Conservation (phyloP, 228 moss, liverwort and hornwort species). For the Sphagnum fallax region DNA sequence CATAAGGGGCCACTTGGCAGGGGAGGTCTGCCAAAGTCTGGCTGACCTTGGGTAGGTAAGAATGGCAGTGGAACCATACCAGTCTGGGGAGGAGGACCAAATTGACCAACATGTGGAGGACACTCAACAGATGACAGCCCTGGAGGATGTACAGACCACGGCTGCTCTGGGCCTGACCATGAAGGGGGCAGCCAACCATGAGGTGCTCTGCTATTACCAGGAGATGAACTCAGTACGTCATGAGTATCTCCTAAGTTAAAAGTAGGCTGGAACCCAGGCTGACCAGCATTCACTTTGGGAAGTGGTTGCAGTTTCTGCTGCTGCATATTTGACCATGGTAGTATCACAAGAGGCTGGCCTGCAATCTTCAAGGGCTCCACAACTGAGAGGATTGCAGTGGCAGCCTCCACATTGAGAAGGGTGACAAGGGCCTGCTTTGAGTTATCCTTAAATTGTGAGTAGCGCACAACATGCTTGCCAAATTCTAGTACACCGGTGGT, state of each 20-base stretch:
- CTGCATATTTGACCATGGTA: slow-evolving; percentile 5
- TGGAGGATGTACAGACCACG: background rate
- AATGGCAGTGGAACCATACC: background rate
- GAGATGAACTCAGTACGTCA: background rate
- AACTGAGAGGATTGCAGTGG: slow-evolving; percentile 3
- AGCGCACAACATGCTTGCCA: slow-evolving; percentile 6
- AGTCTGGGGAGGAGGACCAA: background rate
- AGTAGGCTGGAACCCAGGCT: background rate
- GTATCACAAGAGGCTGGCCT: background rate
- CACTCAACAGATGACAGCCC: background rate
- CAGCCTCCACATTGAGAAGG: slow-evolving; percentile 1
- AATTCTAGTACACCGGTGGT: slow-evolving; percentile 4
- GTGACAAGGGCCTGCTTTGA: slow-evolving; percentile 5
- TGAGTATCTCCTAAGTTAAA: background rate
- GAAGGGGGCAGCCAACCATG: background rate
- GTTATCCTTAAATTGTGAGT: slow-evolving; percentile 3
- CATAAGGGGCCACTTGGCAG: slow-evolving; percentile 2
- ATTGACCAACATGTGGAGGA: too few species aligned
- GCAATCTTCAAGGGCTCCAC: slow-evolving; percentile 3
- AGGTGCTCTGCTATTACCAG: background rate
- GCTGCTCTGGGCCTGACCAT: background rate
- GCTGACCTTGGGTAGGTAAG: background rate
- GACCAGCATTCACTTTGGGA: background rate
- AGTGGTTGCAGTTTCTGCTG: background rate
- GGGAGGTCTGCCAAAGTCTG: slow-evolving; percentile 1